A percentile compares a stretch with the other conserved stretches of the same genome.
Conservation (phyloP, 441 rosid genomes). For the Erodium trifolium region DNA sequence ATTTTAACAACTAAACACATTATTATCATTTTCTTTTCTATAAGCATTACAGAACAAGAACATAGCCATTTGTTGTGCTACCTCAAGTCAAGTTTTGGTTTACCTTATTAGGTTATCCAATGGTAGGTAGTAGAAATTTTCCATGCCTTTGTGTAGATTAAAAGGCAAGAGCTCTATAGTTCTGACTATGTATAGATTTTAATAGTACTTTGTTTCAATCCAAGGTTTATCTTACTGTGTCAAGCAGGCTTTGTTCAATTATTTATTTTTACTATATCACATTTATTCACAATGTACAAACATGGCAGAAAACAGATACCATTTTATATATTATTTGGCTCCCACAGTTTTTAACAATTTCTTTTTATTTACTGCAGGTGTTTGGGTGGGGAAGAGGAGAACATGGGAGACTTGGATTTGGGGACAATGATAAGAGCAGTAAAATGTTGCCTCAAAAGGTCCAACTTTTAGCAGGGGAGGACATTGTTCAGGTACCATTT, state of each 20-base stretch:
- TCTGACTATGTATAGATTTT: background rate
- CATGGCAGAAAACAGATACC: too few species aligned
- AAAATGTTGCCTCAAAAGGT: slow-evolving; percentile 96
- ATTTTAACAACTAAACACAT: background rate
- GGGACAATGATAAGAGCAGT: slow-evolving; percentile 96
- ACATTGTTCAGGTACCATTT: slow-evolving; percentile 61
- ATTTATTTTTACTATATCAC: too few species aligned
- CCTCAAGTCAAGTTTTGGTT: too few species aligned
- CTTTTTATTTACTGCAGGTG: slow-evolving; percentile 38
- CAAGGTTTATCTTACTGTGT: too few species aligned
- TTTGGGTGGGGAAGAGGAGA: slow-evolving; percentile 99
- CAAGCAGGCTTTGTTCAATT: background rate
- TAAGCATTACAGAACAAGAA: too few species aligned
- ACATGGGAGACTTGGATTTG: slow-evolving; percentile 95
- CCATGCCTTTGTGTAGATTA: background rate
- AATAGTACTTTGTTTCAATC: too few species aligned
- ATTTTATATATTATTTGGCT: too few species aligned
- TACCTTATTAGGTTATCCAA: background rate
- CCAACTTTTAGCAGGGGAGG: slow-evolving; percentile 69
- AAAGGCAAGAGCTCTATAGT: background rate
- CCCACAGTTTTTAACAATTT: background rate
- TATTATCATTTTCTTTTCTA: background rate
- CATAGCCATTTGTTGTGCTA: too few species aligned
- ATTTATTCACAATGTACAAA: too few species aligned
- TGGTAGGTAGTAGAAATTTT: background rate